A percentile compares a stretch with the other conserved stretches of the same genome.
phyloP scores from a whole-genome alignment of 345 rosid species.

The Citrus hindsii region DNA sequence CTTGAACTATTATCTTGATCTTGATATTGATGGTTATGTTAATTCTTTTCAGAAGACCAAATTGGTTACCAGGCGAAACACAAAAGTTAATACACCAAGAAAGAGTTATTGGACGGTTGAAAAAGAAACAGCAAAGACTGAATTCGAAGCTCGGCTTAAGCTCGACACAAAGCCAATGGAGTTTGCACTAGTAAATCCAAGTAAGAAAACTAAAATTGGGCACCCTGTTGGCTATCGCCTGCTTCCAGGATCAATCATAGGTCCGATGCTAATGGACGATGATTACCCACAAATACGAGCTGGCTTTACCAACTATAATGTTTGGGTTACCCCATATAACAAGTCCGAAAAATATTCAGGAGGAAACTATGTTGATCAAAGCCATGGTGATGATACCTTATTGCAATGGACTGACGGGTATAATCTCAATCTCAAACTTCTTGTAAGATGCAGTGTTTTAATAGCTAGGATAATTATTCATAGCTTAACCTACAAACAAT shows the following conservation, averaged over 20 bases:
- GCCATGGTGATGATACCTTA: slow-evolving; percentile 49
- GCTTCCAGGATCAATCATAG: slow-evolving; percentile 21
- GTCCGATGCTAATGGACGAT: slow-evolving; percentile 24
- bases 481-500: too few species aligned
- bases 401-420: slow-evolving; percentile 45
- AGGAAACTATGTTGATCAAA: slow-evolving; percentile 40
- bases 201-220: slow-evolving; percentile 40
- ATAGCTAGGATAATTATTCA: background rate
- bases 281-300: slow-evolving; percentile 50
- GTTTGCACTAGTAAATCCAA: slow-evolving; percentile 38
- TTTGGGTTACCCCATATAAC: slow-evolving; percentile 61
- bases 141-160: slow-evolving; percentile 36
- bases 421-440: background rate
- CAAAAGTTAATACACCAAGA: slow-evolving; percentile 26
- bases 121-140: slow-evolving; percentile 40
- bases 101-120: slow-evolving; percentile 52
- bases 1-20: slow-evolving; percentile 43
- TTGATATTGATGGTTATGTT: slow-evolving; percentile 44
- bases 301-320: slow-evolving; percentile 44
- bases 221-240: slow-evolving; percentile 43
- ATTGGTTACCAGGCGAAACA: slow-evolving; percentile 29
- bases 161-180: slow-evolving; percentile 25
- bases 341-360: slow-evolving; percentile 51
- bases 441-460: background rate
- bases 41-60: slow-evolving; percentile 44